Base-by-base conservation (phyloP, 257 asterid genomes). In the Nicotiana benthamiana region DNA sequence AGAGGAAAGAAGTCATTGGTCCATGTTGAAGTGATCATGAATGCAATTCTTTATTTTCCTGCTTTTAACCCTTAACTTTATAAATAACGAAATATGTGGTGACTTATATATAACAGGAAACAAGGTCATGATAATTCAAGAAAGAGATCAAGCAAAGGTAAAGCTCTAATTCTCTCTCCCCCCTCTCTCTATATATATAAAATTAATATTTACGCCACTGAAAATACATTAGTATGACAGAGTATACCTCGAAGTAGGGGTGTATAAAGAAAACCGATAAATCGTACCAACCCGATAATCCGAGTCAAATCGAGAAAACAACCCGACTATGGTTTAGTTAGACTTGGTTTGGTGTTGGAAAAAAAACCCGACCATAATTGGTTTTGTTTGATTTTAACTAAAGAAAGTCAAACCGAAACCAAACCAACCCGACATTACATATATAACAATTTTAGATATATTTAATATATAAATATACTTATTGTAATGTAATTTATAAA, bases 21-120 rank as follows among this genome's bases (percentile, higher is more conserved):
- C 32, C 22, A 6, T 70, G 12, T 53, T 1, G 26, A 70, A 43
- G 48, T 40, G 48, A 11, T 57, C 36, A 56, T 77, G 63, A 76
- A n/a, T 12, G 16, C 12, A 16, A 9, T 75, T 72, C 5, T 18
- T 34, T 54, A n/a, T 20, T 36, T 77, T 59, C 3, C 40, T 20
- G 10, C 1, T 22, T 78, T 9, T 32, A 30, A 17, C 0, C 16
- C 60, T 9, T 32, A 30, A 57, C 68, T 15, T 61, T 27, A 56
- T 53, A 18, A 28, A 76, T 76, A 34, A 76, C 3, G 51, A 76
- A 56, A 24, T 77, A 43, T 43, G 59, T 70, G 59, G 34, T 20
- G 59, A n/a, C n/a, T 79, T 62, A 40, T n/a, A 8, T 40, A 40
- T 61, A 62, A 26, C 82, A 79, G 82, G 75, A 65, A 61, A 36